Conservation (phyloP, 2,329 filamentous ascomycete genomes). For the Beauveria bassiana region DNA sequence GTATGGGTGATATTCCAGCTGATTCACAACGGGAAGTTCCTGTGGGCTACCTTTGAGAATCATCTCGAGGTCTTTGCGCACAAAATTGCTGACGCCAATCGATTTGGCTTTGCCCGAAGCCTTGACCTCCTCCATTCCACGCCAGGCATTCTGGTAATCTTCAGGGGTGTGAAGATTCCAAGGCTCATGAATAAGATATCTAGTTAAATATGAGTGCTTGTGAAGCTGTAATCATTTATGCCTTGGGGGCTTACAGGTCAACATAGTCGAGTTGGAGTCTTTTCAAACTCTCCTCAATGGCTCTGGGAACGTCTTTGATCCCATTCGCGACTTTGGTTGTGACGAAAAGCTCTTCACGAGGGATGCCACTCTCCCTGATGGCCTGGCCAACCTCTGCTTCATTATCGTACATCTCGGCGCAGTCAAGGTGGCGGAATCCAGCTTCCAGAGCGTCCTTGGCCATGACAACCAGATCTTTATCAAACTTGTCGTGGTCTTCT, state of each 20-base stretch:
- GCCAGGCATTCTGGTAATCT: background rate
- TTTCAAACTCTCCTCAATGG: background rate
- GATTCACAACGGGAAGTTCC: slow-evolving; percentile 1
- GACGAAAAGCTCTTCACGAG: slow-evolving; percentile 39
- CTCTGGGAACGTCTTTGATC: background rate
- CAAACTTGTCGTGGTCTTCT: background rate
- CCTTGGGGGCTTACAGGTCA: background rate
- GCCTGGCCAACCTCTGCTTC: slow-evolving; percentile 40
- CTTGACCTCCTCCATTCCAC: background rate
- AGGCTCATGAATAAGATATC: slow-evolving; percentile 1
- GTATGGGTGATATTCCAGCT: slow-evolving; percentile 7
- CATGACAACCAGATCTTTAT: background rate
- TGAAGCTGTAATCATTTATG: background rate
- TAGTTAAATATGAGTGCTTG: background rate
- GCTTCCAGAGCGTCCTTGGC: slow-evolving; percentile 34
- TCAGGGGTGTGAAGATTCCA: background rate
- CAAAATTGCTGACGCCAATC: slow-evolving; percentile 2
- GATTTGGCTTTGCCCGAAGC: background rate
- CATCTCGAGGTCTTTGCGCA: background rate
- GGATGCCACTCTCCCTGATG: slow-evolving; percentile 36
- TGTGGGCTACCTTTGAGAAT: background rate
- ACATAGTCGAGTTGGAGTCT: slow-evolving; percentile 2
- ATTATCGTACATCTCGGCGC: slow-evolving; percentile 49
- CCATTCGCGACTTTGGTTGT: slow-evolving; percentile 40
- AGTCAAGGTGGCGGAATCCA: slow-evolving; percentile 56